Percentiles rank a stretch among this genome's conserved stretches.
These are phyloP conservation scores for Pestalotiopsis sp. DNA, from an alignment of 2,329 filamentous ascomycete species.

Conservation along the genomic window DNA sequence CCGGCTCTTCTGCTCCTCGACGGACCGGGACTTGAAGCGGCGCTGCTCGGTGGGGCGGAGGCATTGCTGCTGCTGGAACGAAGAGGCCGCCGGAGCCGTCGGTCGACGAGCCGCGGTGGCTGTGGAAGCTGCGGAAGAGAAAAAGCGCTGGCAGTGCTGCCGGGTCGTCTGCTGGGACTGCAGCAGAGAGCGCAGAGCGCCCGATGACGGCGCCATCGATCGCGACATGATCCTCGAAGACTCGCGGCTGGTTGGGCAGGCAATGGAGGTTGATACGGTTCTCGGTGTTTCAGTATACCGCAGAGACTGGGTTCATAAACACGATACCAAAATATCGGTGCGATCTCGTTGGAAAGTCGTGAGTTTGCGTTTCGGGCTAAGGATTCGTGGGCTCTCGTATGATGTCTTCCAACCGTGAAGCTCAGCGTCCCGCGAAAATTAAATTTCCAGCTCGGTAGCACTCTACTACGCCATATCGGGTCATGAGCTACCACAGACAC, in stretches of 20 bases:
- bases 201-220: slow-evolving; percentile 13
- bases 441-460: slow-evolving; percentile 4
- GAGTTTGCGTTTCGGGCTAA: neutral
- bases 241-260: neutral
- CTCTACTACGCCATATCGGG: neutral
- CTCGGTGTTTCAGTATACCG: neutral
- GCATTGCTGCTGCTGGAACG: slow-evolving; percentile 9
- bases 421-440: slow-evolving; percentile 7
- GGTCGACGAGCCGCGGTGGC: slow-evolving; percentile 1
- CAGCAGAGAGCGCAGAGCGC: slow-evolving; percentile 23
- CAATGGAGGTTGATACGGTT: neutral
- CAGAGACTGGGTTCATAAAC: neutral
- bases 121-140: slow-evolving; percentile 21
- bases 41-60: slow-evolving; percentile 31
- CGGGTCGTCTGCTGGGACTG: slow-evolving; percentile 14
- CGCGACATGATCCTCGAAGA: slow-evolving; percentile 9
- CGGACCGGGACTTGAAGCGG: slow-evolving; percentile 51
- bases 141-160: slow-evolving; percentile 21
- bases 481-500: neutral
- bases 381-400: neutral
- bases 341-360: neutral
- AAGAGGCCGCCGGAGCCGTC: neutral
- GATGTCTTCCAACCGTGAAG: slow-evolving; percentile 1
- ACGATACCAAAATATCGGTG: neutral
- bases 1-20: slow-evolving; percentile 62